Evolutionary conservation across 805 yeast species (phyloP), one percentile per base, ranked within the genome.

Genomic region (Wickerhamiella bombiphila): DNA sequence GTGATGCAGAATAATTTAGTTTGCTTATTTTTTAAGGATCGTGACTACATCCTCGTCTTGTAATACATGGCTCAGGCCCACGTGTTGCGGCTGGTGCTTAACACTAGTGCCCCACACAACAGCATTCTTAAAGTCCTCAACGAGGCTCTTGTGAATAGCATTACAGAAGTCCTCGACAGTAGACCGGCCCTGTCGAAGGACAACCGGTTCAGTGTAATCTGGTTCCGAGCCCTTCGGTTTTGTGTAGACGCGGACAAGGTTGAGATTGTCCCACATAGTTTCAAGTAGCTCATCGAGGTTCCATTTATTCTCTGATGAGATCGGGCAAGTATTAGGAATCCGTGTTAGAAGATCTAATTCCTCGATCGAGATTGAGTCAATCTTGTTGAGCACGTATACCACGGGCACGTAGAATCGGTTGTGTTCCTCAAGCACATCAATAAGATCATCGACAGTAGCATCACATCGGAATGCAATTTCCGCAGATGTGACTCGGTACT

Each of bases 11-110:
- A n/a, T n/a, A n/a, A n/a, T n/a, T n/a, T n/a, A n/a, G n/a, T n/a
- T 25, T 14, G 16, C 14, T 19, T 52, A 58, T 38, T 56, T 81
- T 78, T 86, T 86, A 62, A 86, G 69, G 50, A 86, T 82, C 15
- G 98, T 88, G 36, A 91, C 93, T 22, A 91, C 98, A 61, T 91
- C 99, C 61, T 91, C 99, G 60, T 91, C 99, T 61, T 77, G 80
- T 50, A 91, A 65, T 9, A 59, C 66, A 63, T 91, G 98, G 34
- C 69, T 59, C 48, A 91, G 66, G 21, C 98, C 98, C 34, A 88
- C 97, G 48, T 77, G 74, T 63, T 91, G 98, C 13, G 97, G 97
- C 61, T 88, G 96, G 59, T 91, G 98, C 65, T 91, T 91, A 37
- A 88, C 97, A 56, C 93, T 80, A 2, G 46, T 71, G 26, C 99